Evolutionary conservation across 176 grass and related monocot genomes (phyloP).

Genomic region (Zizania latifolia): DNA sequence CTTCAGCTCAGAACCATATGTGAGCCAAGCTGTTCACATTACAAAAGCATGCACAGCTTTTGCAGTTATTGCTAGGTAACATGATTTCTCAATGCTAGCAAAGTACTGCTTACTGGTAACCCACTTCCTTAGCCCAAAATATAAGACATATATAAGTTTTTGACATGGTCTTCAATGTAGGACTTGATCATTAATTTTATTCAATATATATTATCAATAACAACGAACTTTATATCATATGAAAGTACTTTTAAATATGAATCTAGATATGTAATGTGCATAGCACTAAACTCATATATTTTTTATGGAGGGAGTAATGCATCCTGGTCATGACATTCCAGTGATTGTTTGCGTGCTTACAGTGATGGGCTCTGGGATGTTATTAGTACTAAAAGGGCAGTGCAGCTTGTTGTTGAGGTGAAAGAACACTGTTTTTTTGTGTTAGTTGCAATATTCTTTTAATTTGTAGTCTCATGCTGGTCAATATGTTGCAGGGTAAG

Average conservation of each 20-base stretch:
- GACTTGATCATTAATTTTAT: too few relatives aligned
- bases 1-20: conserved; percentile 79
- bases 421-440: not conserved
- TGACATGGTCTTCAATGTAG: too few relatives aligned
- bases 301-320: too few relatives aligned
- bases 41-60: conserved; percentile 54
- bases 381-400: conserved; percentile 57
- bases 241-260: too few relatives aligned
- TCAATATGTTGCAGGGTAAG: conserved; percentile 38
- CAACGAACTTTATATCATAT: too few relatives aligned
- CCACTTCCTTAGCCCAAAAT: too few relatives aligned
- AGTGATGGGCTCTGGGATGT: conserved; percentile 97
- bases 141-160: too few relatives aligned
- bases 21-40: conserved; percentile 60
- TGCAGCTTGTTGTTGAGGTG: conserved; percentile 62
- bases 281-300: too few relatives aligned
- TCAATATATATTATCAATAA: too few relatives aligned
- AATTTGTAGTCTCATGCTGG: not conserved
- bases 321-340: not conserved
- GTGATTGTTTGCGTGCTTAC: not conserved
- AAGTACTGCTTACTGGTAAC: conserved; percentile 5
- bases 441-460: not conserved
- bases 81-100: not conserved
- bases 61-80: conserved; percentile 78
- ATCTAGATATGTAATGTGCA: too few relatives aligned